These are phyloP conservation scores for Citrullus mucosospermus DNA, from an alignment of 306 rosid genomes.

Conservation along the genomic window DNA sequence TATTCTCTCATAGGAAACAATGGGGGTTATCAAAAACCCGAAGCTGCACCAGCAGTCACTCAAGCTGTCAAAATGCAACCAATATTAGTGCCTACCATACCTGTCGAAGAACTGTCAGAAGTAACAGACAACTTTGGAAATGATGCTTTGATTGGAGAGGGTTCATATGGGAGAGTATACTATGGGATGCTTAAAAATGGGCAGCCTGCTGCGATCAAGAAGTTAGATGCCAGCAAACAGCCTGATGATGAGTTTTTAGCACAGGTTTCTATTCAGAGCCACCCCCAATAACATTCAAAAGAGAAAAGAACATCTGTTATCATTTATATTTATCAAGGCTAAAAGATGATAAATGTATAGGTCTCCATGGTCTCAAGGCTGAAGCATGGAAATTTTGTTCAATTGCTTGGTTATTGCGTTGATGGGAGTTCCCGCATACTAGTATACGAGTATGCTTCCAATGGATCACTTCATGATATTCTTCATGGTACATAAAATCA, in stretches of 20 bases:
- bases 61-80: slow-evolving; percentile 11
- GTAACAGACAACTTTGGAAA: slow-evolving; percentile 9
- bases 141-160: slow-evolving; percentile 10
- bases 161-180: slow-evolving; percentile 11
- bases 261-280: background rate
- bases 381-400: slow-evolving; percentile 12
- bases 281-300: background rate
- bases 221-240: slow-evolving; percentile 10
- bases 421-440: slow-evolving; percentile 13
- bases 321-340: background rate
- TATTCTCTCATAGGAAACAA: background rate
- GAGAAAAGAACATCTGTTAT: background rate
- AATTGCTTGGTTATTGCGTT: slow-evolving; percentile 12
- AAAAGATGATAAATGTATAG: background rate
- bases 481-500: slow-evolving; percentile 10
- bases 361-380: slow-evolving; percentile 14
- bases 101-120: background rate
- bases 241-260: slow-evolving; percentile 12
- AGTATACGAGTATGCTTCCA: slow-evolving; percentile 10
- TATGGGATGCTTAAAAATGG: background rate
- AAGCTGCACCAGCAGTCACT: slow-evolving; percentile 5
- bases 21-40: slow-evolving; percentile 1
- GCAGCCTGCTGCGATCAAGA: slow-evolving; percentile 13
- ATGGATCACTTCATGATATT: slow-evolving; percentile 15
- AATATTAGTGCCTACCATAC: slow-evolving; percentile 5